These are phyloP conservation scores for Volvariella surrecta DNA, from an alignment of 1,284 basidiomycete species.

Conservation along the genomic window DNA sequence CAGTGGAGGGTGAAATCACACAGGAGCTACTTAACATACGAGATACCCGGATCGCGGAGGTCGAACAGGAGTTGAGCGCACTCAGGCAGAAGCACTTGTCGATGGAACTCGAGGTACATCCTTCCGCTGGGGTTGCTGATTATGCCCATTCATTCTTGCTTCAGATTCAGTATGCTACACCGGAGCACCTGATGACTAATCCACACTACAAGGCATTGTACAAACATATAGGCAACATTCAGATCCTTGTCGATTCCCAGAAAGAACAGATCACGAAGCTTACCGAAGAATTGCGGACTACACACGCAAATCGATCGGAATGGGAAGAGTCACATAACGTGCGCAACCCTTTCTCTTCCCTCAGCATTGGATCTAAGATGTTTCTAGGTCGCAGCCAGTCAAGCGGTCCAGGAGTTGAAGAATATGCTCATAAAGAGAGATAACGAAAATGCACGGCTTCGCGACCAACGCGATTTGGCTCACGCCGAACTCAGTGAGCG, in stretches of 20 bases:
- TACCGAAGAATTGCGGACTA: slow-evolving; percentile 4
- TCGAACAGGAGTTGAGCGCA: slow-evolving; percentile 34
- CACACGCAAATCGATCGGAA: slow-evolving; percentile 15
- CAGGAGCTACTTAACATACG: slow-evolving; percentile 28
- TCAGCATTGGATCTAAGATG: slow-evolving; percentile 4
- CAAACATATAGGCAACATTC: slow-evolving; percentile 3
- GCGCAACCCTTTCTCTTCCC: neutral
- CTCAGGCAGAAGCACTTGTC: slow-evolving; percentile 32
- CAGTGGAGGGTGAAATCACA: slow-evolving; percentile 22
- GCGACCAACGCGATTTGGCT: slow-evolving; percentile 76
- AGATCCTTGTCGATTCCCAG: neutral
- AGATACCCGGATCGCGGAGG: slow-evolving; percentile 33
- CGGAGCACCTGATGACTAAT: slow-evolving; percentile 27
- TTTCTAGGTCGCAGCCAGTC: slow-evolving; percentile 35
- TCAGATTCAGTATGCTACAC: slow-evolving; percentile 28
- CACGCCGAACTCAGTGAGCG: slow-evolving; percentile 68
- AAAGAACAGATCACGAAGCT: slow-evolving; percentile 5
- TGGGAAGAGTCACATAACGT: slow-evolving; percentile 31
- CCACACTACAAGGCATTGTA: slow-evolving; percentile 2
- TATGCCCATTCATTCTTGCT: too few relatives aligned
- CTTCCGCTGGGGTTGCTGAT: neutral
- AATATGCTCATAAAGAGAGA: slow-evolving; percentile 57
- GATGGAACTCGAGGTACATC: slow-evolving; percentile 37
- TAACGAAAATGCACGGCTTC: slow-evolving; percentile 66
- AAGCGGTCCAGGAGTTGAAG: slow-evolving; percentile 49